Conservation (phyloP, 2,329 filamentous ascomycete species). For the Aspergillus pseudotamarii region DNA sequence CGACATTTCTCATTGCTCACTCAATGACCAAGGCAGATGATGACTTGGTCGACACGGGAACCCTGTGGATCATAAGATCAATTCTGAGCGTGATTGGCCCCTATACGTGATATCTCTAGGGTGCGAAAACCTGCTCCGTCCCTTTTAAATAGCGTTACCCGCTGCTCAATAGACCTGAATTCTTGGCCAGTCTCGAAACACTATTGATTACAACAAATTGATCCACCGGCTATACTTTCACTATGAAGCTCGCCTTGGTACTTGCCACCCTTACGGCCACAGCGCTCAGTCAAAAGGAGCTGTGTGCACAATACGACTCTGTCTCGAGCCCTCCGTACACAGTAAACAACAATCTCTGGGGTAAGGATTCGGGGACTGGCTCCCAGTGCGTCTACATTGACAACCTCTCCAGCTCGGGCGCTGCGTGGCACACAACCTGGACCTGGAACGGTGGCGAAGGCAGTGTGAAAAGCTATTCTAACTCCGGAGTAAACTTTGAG, state of each 20-base stretch:
- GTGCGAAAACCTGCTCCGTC: not conserved
- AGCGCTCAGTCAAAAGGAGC: slow-evolving; percentile 1
- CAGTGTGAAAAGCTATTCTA: slow-evolving; percentile 43
- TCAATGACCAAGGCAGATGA: not conserved
- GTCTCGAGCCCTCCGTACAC: slow-evolving; percentile 41
- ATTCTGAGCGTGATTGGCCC: not conserved
- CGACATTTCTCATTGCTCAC: not conserved
- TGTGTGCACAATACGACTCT: slow-evolving; percentile 27
- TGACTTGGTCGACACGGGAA: not conserved
- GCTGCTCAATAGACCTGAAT: not conserved
- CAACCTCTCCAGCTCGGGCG: slow-evolving; percentile 27
- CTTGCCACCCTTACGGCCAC: not conserved
- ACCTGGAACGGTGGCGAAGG: slow-evolving; percentile 40
- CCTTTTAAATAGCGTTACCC: not conserved
- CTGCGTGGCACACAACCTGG: slow-evolving; percentile 48
- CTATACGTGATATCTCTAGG: not conserved
- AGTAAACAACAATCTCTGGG: slow-evolving; percentile 56
- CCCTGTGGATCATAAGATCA: not conserved
- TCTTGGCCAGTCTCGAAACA: not conserved
- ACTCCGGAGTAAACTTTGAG: not conserved
- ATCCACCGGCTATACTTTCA: not conserved
- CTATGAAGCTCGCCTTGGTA: not conserved
- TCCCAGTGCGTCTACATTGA: slow-evolving; percentile 45
- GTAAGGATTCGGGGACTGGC: slow-evolving; percentile 35
- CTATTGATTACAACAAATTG: not conserved